phyloP scores from a whole-genome alignment of 2,329 filamentous ascomycete genomes.

The Monosporascus sp. region DNA sequence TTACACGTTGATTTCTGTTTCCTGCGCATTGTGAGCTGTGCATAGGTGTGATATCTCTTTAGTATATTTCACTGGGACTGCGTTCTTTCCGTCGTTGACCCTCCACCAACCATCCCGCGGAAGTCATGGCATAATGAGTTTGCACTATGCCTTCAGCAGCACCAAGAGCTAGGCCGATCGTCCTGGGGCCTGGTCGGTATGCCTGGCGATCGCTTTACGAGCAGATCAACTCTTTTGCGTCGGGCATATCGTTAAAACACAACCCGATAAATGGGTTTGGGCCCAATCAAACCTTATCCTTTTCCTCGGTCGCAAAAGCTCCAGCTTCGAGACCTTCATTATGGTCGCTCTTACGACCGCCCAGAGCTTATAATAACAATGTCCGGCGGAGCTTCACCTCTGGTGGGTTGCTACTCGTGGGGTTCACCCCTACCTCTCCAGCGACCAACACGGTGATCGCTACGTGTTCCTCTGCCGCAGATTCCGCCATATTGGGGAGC shows the following conservation, averaged over 20 bases:
- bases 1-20: too few relatives aligned
- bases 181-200: constrained; percentile 25
- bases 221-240: constrained; percentile 20
- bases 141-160: constrained; percentile 22
- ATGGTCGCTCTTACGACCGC: constrained; percentile 18
- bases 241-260: constrained; percentile 16
- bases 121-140: constrained; percentile 22
- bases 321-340: constrained; percentile 21
- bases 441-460: constrained; percentile 33
- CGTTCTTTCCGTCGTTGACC: neutral
- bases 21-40: too few relatives aligned
- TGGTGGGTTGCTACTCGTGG: constrained; percentile 48
- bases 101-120: neutral
- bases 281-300: constrained; percentile 15
- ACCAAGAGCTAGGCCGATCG: constrained; percentile 22
- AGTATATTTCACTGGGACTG: too few relatives aligned
- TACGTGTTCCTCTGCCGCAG: constrained; percentile 34
- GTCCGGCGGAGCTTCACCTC: constrained; percentile 49
- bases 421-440: constrained; percentile 34
- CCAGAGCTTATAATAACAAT: constrained; percentile 32
- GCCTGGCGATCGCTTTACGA: constrained; percentile 25
- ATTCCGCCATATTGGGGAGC: constrained; percentile 26
- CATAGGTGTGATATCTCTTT: too few relatives aligned
- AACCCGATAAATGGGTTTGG: constrained; percentile 14
- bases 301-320: constrained; percentile 10